Base-by-base conservation (phyloP, 768 basidiomycete genomes). In the Phlebiopsis gigantea region DNA sequence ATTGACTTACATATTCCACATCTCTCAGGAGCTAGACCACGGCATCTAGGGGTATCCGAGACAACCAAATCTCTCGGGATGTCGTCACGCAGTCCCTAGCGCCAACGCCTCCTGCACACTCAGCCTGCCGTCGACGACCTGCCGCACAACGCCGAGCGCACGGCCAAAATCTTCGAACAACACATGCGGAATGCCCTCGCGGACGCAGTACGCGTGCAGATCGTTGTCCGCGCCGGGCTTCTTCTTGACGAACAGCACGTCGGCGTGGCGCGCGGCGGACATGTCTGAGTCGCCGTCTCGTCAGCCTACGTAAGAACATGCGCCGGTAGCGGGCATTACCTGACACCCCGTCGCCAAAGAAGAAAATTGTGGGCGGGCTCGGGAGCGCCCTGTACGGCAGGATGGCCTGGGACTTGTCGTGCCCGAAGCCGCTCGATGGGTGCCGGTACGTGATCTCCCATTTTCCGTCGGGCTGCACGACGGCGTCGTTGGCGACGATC, bases 281-380 rank as follows among this genome's bases (percentile, higher is more conserved):
- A 97, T 81, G 69, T 97, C 94, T 91, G 68, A 46, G 57, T 53
- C 24, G 46, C 24, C 28, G 29, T 25, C 15, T 10, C 43, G n/a
- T 22, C 44, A 30, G 21, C n/a, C n/a, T n/a, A n/a, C n/a, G n/a
- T n/a, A n/a, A n/a, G n/a, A n/a, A n/a, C 45, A 21, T 3, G 2
- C 30, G 29, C 30, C 28, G 46, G n/a, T 45, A 22, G 29, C 14
- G 12, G 48, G 21, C 29, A 46, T 42, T 57, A 90, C 93, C 93
- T 55, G 92, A 94, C 49, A 97, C 97, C 30, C 97, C 97, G 68
- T 99, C 97, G 0, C 97, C 97, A 61, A 97, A 95, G 82, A 97
- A 99, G 73, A 99, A 96, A 9, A 96, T 75, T 1, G 81, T 85
- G 2, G 97, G 96, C 4, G 85, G 83, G 46, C 82, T 68, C 5